Conservation (phyloP, 2,329 filamentous ascomycete species). For the Phialophora expanda region DNA sequence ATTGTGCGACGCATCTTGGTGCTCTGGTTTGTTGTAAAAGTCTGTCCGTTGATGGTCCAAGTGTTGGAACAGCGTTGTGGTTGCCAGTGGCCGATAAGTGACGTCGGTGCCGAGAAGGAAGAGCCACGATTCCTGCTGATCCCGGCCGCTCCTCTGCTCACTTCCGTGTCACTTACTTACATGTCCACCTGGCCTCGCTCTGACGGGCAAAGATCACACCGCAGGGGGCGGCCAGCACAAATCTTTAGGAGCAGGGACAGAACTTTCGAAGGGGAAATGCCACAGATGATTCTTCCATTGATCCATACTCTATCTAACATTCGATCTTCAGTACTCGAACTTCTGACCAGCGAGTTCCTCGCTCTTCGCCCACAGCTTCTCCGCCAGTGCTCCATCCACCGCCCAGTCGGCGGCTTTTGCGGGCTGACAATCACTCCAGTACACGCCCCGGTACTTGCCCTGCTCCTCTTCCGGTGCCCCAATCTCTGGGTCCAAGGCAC, state of each 20-base stretch:
- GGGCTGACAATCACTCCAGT: neutral
- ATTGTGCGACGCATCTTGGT: conserved; percentile 26
- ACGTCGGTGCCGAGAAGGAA: neutral
- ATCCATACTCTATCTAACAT: neutral
- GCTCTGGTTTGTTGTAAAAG: neutral
- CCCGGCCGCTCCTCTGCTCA: neutral
- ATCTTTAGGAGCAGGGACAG: neutral
- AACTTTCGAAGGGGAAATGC: neutral
- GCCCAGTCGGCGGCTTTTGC: neutral
- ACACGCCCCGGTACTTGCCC: neutral
- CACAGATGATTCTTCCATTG: neutral
- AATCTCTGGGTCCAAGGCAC: conserved; percentile 1
- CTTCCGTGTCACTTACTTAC: neutral
- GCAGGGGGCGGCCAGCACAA: neutral
- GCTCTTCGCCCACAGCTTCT: neutral
- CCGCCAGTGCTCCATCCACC: neutral
- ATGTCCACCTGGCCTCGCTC: neutral
- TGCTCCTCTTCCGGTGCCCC: neutral
- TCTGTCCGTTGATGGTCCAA: neutral
- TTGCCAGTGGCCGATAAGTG: neutral
- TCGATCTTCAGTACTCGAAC: neutral
- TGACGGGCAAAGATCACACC: neutral
- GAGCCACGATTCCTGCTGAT: neutral
- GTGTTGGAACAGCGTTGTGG: neutral
- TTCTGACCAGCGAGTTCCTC: neutral